Evolutionary conservation across 1,284 basidiomycete species (phyloP).

Genomic region (Chondrostereum purpureum): DNA sequence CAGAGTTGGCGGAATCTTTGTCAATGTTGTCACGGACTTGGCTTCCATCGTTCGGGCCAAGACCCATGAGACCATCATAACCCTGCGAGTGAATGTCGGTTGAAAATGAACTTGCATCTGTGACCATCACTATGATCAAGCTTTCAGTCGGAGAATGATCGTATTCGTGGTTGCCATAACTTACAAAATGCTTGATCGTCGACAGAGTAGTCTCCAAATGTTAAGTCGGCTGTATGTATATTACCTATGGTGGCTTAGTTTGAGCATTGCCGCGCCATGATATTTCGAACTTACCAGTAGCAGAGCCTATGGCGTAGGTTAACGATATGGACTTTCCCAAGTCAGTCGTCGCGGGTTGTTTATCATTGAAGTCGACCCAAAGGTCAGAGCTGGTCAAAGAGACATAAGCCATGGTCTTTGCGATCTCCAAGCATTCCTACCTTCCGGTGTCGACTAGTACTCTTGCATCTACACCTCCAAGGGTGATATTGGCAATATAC

Average conservation of each 20-base stretch:
- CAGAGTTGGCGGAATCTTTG: slow-evolving; percentile 42
- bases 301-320: slow-evolving; percentile 63
- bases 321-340: slow-evolving; percentile 51
- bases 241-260: too few relatives aligned
- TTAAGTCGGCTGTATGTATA: slow-evolving; percentile 48
- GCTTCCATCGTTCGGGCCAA: slow-evolving; percentile 69
- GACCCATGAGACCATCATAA: slow-evolving; percentile 65
- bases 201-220: slow-evolving; percentile 53
- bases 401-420: not conserved
- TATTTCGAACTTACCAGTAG: slow-evolving; percentile 39
- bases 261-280: too few relatives aligned
- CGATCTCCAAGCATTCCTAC: slow-evolving; percentile 21
- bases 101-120: slow-evolving; percentile 61
- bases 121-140: slow-evolving; percentile 48
- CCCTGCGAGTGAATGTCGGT: slow-evolving; percentile 52
- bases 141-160: not conserved
- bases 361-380: slow-evolving; percentile 49
- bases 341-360: slow-evolving; percentile 43
- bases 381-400: slow-evolving; percentile 47
- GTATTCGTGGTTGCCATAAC: slow-evolving; percentile 20
- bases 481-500: slow-evolving; percentile 52
- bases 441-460: slow-evolving; percentile 59
- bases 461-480: slow-evolving; percentile 41
- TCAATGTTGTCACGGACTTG: slow-evolving; percentile 52
- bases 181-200: slow-evolving; percentile 64